Conservation (phyloP, 495 filamentous ascomycete genomes). For the Penicillium longicatenatum region DNA sequence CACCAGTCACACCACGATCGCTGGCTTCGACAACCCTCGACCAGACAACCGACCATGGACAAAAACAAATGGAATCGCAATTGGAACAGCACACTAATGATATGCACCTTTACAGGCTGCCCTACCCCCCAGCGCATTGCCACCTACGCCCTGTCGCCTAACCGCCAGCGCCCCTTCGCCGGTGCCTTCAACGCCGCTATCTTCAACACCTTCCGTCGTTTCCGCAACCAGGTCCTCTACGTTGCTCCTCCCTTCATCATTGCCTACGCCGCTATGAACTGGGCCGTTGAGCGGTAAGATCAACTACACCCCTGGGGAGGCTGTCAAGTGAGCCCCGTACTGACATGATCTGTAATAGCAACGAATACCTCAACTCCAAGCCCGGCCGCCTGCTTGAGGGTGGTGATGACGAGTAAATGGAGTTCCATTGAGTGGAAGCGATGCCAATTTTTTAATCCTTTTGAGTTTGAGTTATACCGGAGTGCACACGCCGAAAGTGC, state of each 20-base stretch:
- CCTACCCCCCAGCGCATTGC: conserved; percentile 62
- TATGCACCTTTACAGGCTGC: conserved; percentile 32
- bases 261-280: conserved; percentile 79
- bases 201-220: conserved; percentile 64
- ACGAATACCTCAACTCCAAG: conserved; percentile 93
- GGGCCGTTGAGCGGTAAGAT: conserved; percentile 79
- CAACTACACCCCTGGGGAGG: background rate
- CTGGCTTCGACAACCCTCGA: background rate
- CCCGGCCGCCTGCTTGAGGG: conserved; percentile 62
- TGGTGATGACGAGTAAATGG: conserved; percentile 40
- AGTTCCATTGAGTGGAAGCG: conserved; percentile 14
- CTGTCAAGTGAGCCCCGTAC: background rate
- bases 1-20: conserved; percentile 6
- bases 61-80: background rate
- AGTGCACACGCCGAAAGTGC: conserved; percentile 16
- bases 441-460: conserved; percentile 5
- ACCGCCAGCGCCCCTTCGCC: conserved; percentile 66
- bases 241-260: conserved; percentile 73
- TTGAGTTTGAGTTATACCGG: conserved; percentile 14
- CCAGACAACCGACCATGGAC: background rate
- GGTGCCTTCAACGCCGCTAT: conserved; percentile 62
- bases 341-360: conserved; percentile 51
- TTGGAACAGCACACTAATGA: conserved; percentile 6
- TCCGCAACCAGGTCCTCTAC: conserved; percentile 73
- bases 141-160: conserved; percentile 63